Conservation (phyloP, 2,329 filamentous ascomycete genomes). For the Pseudogymnoascus sp. region DNA sequence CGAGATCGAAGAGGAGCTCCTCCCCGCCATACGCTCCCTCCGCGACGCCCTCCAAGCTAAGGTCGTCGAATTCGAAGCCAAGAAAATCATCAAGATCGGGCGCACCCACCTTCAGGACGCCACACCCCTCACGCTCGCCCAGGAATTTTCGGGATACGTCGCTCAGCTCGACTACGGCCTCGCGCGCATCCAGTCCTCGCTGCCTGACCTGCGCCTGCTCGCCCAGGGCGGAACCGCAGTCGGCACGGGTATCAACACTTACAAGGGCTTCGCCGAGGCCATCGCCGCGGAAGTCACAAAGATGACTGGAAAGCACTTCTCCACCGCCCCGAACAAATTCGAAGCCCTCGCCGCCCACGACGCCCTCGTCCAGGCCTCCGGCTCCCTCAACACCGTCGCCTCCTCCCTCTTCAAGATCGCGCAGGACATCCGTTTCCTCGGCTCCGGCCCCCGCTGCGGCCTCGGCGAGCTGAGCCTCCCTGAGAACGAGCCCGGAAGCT, state of each 20-base stretch:
- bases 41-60: conserved; percentile 80
- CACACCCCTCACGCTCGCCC: conserved; percentile 86
- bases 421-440: conserved; percentile 94
- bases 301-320: conserved; percentile 88
- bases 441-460: conserved; percentile 90
- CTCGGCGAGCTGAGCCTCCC: conserved; percentile 88
- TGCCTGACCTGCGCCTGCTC: conserved; percentile 78
- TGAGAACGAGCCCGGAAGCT: conserved; percentile 95
- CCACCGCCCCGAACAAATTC: conserved; percentile 98
- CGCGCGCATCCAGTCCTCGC: conserved; percentile 71
- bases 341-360: conserved; percentile 95
- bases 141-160: conserved; percentile 97
- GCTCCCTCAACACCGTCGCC: conserved; percentile 87
- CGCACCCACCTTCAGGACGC: conserved; percentile 96
- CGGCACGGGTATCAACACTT: conserved; percentile 96
- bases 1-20: conserved; percentile 77
- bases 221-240: conserved; percentile 96
- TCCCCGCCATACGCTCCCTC: conserved; percentile 76
- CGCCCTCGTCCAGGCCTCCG: conserved; percentile 88
- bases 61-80: conserved; percentile 74
- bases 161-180: conserved; percentile 89
- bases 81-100: conserved; percentile 97
- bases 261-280: conserved; percentile 87
- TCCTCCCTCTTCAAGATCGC: conserved; percentile 94
- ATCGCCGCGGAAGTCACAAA: conserved; percentile 85